Conservation (phyloP, 1,139 yeast species). For the Wickerhamomyces sp. region DNA sequence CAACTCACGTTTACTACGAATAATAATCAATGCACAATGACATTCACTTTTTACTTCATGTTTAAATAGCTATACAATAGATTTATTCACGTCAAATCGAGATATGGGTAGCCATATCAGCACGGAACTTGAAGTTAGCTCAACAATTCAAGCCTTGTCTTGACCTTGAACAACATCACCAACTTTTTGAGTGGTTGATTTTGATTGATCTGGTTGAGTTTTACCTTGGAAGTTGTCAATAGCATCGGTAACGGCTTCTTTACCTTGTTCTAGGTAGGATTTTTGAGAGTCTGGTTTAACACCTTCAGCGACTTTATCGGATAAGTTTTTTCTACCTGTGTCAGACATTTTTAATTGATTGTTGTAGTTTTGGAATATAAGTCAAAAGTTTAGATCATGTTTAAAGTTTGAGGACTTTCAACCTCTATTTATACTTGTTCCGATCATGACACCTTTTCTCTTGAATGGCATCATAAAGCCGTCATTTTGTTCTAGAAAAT, state of each 20-base stretch:
- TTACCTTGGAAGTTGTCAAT: constrained; percentile 60
- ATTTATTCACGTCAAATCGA: no score
- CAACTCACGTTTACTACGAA: no score
- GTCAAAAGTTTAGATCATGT: not conserved
- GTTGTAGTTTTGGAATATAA: not conserved
- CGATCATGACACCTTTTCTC: no score
- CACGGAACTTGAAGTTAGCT: no score
- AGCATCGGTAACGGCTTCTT: constrained; percentile 63
- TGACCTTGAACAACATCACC: constrained; percentile 54
- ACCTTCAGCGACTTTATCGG: constrained; percentile 62
- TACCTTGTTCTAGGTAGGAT: constrained; percentile 56
- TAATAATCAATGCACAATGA: no score
- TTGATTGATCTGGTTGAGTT: constrained; percentile 56
- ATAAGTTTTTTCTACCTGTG: constrained; percentile 70
- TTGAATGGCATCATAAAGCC: no score
- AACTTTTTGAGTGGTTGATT: constrained; percentile 62
- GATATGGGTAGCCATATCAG: no score
- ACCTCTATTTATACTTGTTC: no score
- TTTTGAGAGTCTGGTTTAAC: constrained; percentile 73
- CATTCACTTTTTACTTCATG: no score
- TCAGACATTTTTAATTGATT: constrained; percentile 49
- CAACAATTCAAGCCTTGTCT: constrained; percentile 43
- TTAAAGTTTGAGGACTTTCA: no score
- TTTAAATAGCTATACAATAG: no score
- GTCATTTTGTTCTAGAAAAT: no score